Percentiles rank a stretch among this genome's conserved stretches.
phyloP scores from a whole-genome alignment of 371 early-diverging fungal species.

The Apophysomyces variabilis region DNA sequence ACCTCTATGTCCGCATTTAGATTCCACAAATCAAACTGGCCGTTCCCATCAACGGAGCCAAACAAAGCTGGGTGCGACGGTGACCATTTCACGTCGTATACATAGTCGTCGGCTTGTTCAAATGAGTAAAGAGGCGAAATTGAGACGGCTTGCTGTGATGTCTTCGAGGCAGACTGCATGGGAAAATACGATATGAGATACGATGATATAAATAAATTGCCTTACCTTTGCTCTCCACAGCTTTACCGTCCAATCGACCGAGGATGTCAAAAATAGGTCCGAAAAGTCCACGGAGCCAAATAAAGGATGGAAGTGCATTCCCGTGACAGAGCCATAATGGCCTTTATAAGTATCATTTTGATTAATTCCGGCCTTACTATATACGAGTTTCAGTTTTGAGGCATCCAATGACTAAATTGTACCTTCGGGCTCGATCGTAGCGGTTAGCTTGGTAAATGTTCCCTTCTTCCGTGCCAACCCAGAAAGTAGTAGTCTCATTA shows the following conservation, averaged over 20 bases:
- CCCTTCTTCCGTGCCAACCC: constrained; percentile 98
- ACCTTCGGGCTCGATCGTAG: constrained; percentile 91
- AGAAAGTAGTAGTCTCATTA: constrained; percentile 90
- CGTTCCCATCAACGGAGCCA: constrained; percentile 90
- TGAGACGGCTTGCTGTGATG: constrained; percentile 58
- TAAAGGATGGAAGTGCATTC: constrained; percentile 91
- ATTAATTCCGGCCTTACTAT: constrained; percentile 93
- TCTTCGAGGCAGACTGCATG: constrained; percentile 62
- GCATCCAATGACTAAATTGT: constrained; percentile 4
- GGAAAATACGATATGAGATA: neutral
- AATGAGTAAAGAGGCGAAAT: constrained; percentile 86
- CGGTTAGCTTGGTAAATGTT: constrained; percentile 90
- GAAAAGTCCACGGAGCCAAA: constrained; percentile 83
- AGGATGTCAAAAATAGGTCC: constrained; percentile 88
- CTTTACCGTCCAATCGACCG: constrained; percentile 96
- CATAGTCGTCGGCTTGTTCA: constrained; percentile 93
- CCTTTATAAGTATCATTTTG: constrained; percentile 82
- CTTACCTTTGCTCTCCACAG: constrained; percentile 89
- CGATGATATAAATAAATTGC: too few relatives aligned
- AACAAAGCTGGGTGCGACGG: constrained; percentile 94
- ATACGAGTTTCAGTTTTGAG: neutral
- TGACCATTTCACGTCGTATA: constrained; percentile 96
- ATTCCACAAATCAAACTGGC: constrained; percentile 90
- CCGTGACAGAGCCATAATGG: constrained; percentile 89
- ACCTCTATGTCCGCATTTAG: constrained; percentile 88